Evolutionary conservation across 140 eudicot species (phyloP).

Genomic region (Eryngium alpinum): DNA sequence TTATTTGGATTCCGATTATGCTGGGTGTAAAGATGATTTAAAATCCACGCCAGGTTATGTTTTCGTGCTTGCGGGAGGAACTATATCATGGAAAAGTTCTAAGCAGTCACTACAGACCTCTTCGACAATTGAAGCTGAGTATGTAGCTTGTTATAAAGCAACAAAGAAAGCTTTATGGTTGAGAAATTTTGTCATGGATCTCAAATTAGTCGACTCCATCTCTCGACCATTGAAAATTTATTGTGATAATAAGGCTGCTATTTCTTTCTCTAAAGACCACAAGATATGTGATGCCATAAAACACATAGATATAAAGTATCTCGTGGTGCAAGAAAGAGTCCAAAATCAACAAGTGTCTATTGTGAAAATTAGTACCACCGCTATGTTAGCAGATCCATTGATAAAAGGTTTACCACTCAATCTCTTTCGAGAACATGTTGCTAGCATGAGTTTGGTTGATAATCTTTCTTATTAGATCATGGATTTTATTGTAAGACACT

Average conservation of each 20-base stretch:
- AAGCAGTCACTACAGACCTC: not conserved
- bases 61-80: too few relatives aligned
- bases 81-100: too few relatives aligned
- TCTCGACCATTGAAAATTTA: too few relatives aligned
- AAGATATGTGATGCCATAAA: not conserved
- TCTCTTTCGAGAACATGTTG: not conserved
- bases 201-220: not conserved
- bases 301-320: not conserved
- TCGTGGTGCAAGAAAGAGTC: not conserved
- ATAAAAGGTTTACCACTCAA: not conserved
- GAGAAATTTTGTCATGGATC: not conserved
- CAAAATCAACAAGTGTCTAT: not conserved
- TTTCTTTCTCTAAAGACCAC: not conserved
- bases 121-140: not conserved
- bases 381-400: not conserved
- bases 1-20: too few relatives aligned
- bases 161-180: too few relatives aligned
- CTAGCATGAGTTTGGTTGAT: too few relatives aligned
- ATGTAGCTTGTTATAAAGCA: not conserved
- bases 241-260: not conserved
- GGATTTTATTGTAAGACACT: too few relatives aligned
- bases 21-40: too few relatives aligned
- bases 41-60: too few relatives aligned
- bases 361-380: too few relatives aligned
- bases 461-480: too few relatives aligned